phyloP scores from a whole-genome alignment of 2,329 filamentous ascomycete species.

The Microcyclospora pomicola region DNA sequence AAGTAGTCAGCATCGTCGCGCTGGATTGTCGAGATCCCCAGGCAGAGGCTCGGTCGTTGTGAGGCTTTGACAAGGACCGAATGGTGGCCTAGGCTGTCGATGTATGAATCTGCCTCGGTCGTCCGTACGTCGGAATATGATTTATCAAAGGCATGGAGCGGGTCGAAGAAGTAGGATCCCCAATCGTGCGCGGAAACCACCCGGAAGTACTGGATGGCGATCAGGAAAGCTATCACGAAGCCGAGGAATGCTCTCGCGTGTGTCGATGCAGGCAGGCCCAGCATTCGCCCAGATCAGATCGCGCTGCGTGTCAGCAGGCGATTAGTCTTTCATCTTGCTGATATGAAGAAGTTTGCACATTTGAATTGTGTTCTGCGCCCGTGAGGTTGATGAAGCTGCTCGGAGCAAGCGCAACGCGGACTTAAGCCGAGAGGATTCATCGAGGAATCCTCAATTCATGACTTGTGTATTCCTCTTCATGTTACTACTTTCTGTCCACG shows the following conservation, averaged over 20 bases:
- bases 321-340: too few species aligned
- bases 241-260: constrained; percentile 1
- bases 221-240: constrained; percentile 1
- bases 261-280: not conserved
- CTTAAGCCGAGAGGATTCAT: too few species aligned
- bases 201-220: constrained; percentile 1
- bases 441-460: too few species aligned
- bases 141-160: constrained; percentile 1
- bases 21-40: constrained; percentile 32
- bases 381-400: too few species aligned
- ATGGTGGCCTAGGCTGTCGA: not conserved
- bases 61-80: not conserved
- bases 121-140: constrained; percentile 1
- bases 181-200: constrained; percentile 1
- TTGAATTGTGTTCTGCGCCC: too few species aligned
- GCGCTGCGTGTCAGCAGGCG: too few species aligned
- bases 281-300: too few species aligned
- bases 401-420: too few species aligned
- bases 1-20: constrained; percentile 29
- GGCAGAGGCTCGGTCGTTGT: constrained; percentile 21
- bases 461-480: too few species aligned
- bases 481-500: too few species aligned
- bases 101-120: constrained; percentile 1
- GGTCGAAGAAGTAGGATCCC: constrained; percentile 2
- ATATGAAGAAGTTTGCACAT: too few species aligned